Conservation (phyloP, 2,329 filamentous ascomycete genomes). For the Dendryphion nanum region DNA sequence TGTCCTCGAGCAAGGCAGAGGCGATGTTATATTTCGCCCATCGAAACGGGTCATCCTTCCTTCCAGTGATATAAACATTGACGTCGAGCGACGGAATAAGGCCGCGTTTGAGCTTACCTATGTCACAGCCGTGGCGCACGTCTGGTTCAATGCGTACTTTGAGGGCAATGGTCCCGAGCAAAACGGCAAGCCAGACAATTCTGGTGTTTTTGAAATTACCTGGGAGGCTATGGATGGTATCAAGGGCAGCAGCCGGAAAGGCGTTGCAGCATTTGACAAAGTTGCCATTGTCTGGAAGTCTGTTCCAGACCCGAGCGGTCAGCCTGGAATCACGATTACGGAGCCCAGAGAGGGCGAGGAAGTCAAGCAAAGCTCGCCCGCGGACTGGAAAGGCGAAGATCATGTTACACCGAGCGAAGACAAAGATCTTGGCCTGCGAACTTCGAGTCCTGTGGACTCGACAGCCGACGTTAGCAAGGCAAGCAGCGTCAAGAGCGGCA, state of each 20-base stretch:
- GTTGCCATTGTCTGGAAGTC: conserved; percentile 81
- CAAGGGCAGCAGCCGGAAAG: conserved; percentile 82
- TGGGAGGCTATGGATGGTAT: conserved; percentile 89
- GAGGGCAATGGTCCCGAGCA: conserved; percentile 76
- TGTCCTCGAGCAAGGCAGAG: conserved; percentile 53
- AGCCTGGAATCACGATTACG: conserved; percentile 51
- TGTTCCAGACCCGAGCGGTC: conserved; percentile 31
- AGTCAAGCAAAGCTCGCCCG: conserved; percentile 66
- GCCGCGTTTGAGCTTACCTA: conserved; percentile 75
- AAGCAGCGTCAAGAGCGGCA: conserved; percentile 61
- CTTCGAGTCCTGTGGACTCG: conserved; percentile 55
- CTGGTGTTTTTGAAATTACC: conserved; percentile 68
- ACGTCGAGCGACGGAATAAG: conserved; percentile 82
- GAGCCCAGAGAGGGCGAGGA: conserved; percentile 67
- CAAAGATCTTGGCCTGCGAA: conserved; percentile 68
- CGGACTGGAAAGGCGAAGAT: conserved; percentile 70
- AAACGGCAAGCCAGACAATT: conserved; percentile 63
- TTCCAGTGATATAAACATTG: conserved; percentile 85
- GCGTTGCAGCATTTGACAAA: conserved; percentile 75
- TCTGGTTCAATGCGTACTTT: conserved; percentile 96
- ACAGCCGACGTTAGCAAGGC: conserved; percentile 70
- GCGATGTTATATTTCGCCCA: conserved; percentile 78
- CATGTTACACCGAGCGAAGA: conserved; percentile 45
- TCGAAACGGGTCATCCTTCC: conserved; percentile 66
- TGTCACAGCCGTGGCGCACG: conserved; percentile 89